Conservation (phyloP, 2,329 filamentous ascomycete species). For the Aspergillus sergii region DNA sequence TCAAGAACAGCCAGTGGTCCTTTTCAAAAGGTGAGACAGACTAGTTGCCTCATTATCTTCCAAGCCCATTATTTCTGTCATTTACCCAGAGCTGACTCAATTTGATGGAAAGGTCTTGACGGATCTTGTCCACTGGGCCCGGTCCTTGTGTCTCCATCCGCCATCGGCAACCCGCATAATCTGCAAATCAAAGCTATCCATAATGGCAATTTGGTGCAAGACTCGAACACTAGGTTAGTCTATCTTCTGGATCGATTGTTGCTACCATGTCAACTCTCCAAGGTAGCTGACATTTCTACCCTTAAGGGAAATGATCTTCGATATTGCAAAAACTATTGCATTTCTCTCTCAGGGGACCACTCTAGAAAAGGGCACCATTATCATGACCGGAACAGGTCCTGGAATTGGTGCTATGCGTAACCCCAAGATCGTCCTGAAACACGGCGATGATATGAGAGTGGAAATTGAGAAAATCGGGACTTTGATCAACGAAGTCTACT, state of each 20-base stretch:
- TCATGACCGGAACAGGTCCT: constrained; percentile 45
- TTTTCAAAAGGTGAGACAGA: constrained; percentile 30
- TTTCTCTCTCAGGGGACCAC: constrained; percentile 44
- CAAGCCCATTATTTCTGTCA: no score
- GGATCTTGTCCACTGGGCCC: no score
- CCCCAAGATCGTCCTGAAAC: constrained; percentile 41
- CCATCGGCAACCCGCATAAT: neutral
- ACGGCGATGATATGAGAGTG: constrained; percentile 44
- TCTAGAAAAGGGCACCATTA: constrained; percentile 40
- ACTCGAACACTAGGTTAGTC: no score
- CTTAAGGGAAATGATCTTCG: constrained; percentile 42
- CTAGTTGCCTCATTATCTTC: neutral
- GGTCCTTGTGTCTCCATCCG: no score
- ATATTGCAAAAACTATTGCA: constrained; percentile 39
- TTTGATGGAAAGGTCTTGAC: no score
- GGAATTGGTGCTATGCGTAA: constrained; percentile 48
- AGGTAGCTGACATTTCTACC: no score
- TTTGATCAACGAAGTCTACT: constrained; percentile 41
- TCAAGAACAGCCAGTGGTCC: constrained; percentile 45
- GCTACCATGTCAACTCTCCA: no score
- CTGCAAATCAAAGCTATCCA: no score
- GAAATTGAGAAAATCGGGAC: constrained; percentile 43
- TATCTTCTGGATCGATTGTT: no score
- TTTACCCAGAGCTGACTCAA: no score
- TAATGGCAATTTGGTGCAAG: no score